Conservation (phyloP, 225 moss, liverwort and hornwort species). For the Bryum argenteum region DNA sequence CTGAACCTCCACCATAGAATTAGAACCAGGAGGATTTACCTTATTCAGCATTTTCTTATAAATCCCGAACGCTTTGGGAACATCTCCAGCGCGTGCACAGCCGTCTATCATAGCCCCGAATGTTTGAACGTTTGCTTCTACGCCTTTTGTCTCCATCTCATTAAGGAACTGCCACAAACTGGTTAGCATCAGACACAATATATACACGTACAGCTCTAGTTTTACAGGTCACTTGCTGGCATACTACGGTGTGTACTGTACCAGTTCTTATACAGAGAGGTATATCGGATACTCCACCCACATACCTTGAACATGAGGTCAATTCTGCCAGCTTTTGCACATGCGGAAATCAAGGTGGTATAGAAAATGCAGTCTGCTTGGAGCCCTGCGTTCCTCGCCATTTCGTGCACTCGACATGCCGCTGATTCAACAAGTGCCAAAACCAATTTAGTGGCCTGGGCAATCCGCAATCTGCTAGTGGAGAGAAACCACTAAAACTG, state of each 20-base stretch:
- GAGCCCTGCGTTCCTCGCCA: slow-evolving; percentile 63
- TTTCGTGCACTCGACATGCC: slow-evolving; percentile 68
- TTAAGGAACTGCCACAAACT: slow-evolving; percentile 64
- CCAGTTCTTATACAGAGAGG: not conserved
- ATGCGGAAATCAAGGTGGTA: slow-evolving; percentile 78
- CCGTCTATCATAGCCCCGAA: slow-evolving; percentile 88
- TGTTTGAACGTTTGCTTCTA: slow-evolving; percentile 63
- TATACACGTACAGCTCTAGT: not conserved
- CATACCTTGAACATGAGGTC: slow-evolving; percentile 80
- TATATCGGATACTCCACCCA: not conserved
- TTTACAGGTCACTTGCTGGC: not conserved
- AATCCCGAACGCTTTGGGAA: slow-evolving; percentile 87
- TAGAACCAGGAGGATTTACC: slow-evolving; percentile 36
- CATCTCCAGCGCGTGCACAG: slow-evolving; percentile 77
- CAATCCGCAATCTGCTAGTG: not conserved
- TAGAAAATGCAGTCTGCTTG: slow-evolving; percentile 75
- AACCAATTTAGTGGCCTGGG: slow-evolving; percentile 17
- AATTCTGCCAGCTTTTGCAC: slow-evolving; percentile 74
- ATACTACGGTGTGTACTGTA: too few species aligned
- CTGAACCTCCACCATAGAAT: not conserved
- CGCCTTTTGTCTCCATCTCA: slow-evolving; percentile 72
- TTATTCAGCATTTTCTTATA: slow-evolving; percentile 82
- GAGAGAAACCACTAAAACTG: not conserved
- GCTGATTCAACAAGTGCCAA: slow-evolving; percentile 43
- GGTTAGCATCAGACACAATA: slow-evolving; percentile 19